A percentile compares a stretch with the other conserved stretches of the same genome.
Conservation (phyloP, 2,329 filamentous ascomycete species). For the Neodidymelliopsis sp. region DNA sequence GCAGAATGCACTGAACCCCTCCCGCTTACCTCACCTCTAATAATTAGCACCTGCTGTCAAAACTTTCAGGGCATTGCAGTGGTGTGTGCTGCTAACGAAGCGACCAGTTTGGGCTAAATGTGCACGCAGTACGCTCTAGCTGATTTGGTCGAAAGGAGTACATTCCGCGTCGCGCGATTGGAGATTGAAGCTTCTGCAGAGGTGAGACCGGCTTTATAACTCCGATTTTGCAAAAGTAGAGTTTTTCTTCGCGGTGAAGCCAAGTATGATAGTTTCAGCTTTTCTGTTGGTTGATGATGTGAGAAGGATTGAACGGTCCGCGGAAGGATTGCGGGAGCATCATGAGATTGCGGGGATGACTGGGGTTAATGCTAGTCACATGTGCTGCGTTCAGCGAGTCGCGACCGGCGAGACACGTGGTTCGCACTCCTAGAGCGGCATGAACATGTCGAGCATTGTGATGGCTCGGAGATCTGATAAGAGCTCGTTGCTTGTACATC, state of each 20-base stretch:
- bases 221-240: constrained; percentile 1
- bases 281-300: constrained; percentile 3
- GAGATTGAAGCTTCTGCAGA: too few relatives aligned
- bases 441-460: not conserved
- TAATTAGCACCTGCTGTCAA: constrained; percentile 13
- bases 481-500: not conserved
- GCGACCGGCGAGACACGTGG: not conserved
- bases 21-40: too few relatives aligned
- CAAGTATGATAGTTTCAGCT: too few relatives aligned
- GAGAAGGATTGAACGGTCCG: constrained; percentile 6
- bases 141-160: not conserved
- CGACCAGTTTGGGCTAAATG: too few relatives aligned
- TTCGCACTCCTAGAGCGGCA: not conserved
- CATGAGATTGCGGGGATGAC: constrained; percentile 8
- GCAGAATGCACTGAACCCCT: not conserved
- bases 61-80: not conserved
- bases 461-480: not conserved
- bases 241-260: not conserved
- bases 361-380: constrained; percentile 3
- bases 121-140: too few relatives aligned
- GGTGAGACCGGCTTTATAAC: not conserved
- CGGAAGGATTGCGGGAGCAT: constrained; percentile 19
- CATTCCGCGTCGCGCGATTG: constrained; percentile 3
- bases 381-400: constrained; percentile 1
- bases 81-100: not conserved